phyloP scores from a whole-genome alignment of 192 early-diverging fungal genomes.

The Coemansia sp. region DNA sequence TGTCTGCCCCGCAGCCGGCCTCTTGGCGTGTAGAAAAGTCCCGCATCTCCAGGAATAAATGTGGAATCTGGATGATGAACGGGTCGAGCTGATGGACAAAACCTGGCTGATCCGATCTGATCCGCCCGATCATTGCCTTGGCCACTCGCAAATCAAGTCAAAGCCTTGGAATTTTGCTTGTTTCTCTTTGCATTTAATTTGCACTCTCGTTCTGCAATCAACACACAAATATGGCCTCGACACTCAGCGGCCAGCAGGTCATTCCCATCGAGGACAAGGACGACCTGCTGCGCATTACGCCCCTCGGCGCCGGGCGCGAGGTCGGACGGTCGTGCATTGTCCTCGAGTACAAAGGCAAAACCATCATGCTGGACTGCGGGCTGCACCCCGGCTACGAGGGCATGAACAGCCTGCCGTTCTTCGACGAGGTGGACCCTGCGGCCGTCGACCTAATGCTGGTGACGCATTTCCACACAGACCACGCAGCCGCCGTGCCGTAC shows the following conservation, averaged over 20 bases:
- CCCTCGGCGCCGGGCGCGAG: slow-evolving; percentile 96
- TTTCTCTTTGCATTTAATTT: no score
- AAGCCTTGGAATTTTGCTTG: background rate
- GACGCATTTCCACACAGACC: slow-evolving; percentile 97
- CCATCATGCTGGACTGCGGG: slow-evolving; percentile 95
- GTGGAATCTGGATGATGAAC: no score
- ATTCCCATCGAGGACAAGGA: slow-evolving; percentile 64
- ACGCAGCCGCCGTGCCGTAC: slow-evolving; percentile 94
- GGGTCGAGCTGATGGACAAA: no score
- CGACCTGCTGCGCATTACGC: slow-evolving; percentile 87
- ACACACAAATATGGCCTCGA: slow-evolving; percentile 18
- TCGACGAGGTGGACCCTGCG: slow-evolving; percentile 90
- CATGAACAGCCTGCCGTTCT: slow-evolving; percentile 88
- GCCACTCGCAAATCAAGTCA: background rate
- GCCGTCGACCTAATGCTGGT: slow-evolving; percentile 87
- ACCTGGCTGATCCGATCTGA: background rate
- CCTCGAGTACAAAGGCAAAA: slow-evolving; percentile 95
- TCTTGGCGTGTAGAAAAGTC: background rate
- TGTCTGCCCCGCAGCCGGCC: background rate
- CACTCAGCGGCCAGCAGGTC: slow-evolving; percentile 33
- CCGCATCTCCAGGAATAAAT: background rate
- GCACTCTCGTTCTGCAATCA: background rate
- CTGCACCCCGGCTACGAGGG: slow-evolving; percentile 92
- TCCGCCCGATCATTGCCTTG: background rate
- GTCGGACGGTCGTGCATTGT: slow-evolving; percentile 93